phyloP scores from a whole-genome alignment of 1,139 yeast species.

The Blastobotrys raffinosifermentans region DNA sequence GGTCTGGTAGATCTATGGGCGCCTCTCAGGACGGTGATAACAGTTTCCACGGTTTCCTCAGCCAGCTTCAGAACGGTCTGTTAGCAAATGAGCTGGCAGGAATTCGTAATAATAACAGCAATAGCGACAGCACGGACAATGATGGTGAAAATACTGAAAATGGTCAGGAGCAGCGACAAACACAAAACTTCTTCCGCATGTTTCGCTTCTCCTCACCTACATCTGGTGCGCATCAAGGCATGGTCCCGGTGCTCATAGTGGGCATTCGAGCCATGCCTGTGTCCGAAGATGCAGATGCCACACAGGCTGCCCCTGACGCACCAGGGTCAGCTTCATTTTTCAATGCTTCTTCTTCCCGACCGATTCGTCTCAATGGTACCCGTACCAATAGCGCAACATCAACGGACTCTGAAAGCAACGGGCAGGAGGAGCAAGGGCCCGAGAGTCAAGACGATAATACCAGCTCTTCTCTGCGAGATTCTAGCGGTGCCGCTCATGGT shows the following conservation, averaged over 20 bases:
- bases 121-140: constrained; percentile 14
- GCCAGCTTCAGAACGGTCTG: constrained; percentile 38
- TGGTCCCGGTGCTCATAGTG: constrained; percentile 51
- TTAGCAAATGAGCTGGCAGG: constrained; percentile 36
- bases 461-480: constrained; percentile 1
- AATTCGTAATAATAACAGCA: too few species aligned
- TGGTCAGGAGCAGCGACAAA: constrained; percentile 10
- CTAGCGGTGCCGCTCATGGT: constrained; percentile 3
- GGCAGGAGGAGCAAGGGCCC: constrained; percentile 3
- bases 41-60: constrained; percentile 37
- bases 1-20: constrained; percentile 14
- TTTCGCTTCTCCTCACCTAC: constrained; percentile 42
- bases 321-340: constrained; percentile 13
- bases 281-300: constrained; percentile 18
- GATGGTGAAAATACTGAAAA: constrained; percentile 6
- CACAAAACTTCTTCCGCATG: constrained; percentile 45
- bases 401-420: background rate
- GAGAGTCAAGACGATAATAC: too few species aligned
- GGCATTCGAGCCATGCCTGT: constrained; percentile 45
- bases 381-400: background rate
- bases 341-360: constrained; percentile 18
- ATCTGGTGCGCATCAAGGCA: constrained; percentile 19
- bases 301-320: constrained; percentile 4
- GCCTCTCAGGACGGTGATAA: constrained; percentile 17
- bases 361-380: constrained; percentile 11